Evolutionary conservation across 2,329 filamentous ascomycete species (phyloP).

Genomic region (Fusarium sulawesiense): DNA sequence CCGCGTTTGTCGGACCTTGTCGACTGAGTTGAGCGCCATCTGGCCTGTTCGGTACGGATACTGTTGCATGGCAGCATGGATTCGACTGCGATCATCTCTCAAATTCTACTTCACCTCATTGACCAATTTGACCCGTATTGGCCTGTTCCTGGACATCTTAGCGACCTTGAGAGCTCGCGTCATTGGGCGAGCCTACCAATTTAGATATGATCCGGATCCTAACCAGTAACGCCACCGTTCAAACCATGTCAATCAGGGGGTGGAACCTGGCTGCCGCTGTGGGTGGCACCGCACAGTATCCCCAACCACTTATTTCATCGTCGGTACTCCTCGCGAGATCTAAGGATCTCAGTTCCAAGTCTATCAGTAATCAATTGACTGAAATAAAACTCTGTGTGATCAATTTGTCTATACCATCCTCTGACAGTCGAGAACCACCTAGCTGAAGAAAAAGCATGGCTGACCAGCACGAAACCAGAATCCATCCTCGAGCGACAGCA

Average conservation of each 20-base stretch:
- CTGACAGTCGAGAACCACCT: neutral
- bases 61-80: slow-evolving; percentile 14
- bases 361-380: neutral
- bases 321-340: neutral
- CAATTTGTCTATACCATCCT: slow-evolving; percentile 24
- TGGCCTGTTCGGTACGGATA: neutral
- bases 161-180: slow-evolving; percentile 19
- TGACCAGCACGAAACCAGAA: neutral
- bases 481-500: slow-evolving; percentile 1
- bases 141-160: slow-evolving; percentile 29
- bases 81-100: slow-evolving; percentile 21
- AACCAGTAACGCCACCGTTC: slow-evolving; percentile 42
- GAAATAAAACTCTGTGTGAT: slow-evolving; percentile 5
- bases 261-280: slow-evolving; percentile 29
- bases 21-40: slow-evolving; percentile 36
- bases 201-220: slow-evolving; percentile 14
- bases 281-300: slow-evolving; percentile 23
- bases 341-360: slow-evolving; percentile 1
- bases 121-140: slow-evolving; percentile 14
- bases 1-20: slow-evolving; percentile 29
- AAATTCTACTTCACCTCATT: slow-evolving; percentile 2
- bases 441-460: slow-evolving; percentile 15
- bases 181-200: slow-evolving; percentile 31
- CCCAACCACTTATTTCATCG: slow-evolving; percentile 26
- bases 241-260: slow-evolving; percentile 38